phyloP scores from a whole-genome alignment of 2,329 filamentous ascomycete genomes.

The Reticulascus tulasneorum region DNA sequence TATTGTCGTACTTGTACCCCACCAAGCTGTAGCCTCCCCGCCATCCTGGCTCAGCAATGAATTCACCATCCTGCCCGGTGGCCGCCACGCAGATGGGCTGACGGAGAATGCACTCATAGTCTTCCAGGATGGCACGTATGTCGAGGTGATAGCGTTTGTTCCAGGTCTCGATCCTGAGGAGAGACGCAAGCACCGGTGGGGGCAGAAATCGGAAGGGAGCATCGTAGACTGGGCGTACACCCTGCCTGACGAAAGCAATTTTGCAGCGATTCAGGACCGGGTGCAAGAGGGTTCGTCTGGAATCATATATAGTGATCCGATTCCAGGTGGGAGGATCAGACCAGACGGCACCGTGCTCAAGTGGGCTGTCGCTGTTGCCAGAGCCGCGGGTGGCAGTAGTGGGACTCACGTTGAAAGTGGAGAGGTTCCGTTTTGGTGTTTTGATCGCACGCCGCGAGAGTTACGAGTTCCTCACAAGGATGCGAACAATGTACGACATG shows the following conservation, averaged over 20 bases:
- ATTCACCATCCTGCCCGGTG: conserved; percentile 58
- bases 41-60: conserved; percentile 47
- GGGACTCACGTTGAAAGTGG: conserved; percentile 34
- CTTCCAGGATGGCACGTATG: conserved; percentile 60
- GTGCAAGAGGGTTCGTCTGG: conserved; percentile 26
- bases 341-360: conserved; percentile 53
- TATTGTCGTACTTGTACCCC: conserved; percentile 59
- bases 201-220: conserved; percentile 40
- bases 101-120: conserved; percentile 61
- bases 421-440: conserved; percentile 60
- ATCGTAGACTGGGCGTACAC: conserved; percentile 61
- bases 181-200: conserved; percentile 55
- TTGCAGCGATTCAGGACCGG: conserved; percentile 30
- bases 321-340: conserved; percentile 47
- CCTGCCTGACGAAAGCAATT: conserved; percentile 28
- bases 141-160: conserved; percentile 63
- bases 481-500: conserved; percentile 38
- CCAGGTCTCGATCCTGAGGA: conserved; percentile 22
- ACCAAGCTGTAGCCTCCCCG: conserved; percentile 39
- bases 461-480: conserved; percentile 48
- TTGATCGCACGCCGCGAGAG: conserved; percentile 56
- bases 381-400: conserved; percentile 17
- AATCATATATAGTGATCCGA: conserved; percentile 44
- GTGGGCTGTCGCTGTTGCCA: conserved; percentile 53
- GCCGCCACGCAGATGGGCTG: conserved; percentile 55